phyloP scores from a whole-genome alignment of 2,329 filamentous ascomycete species.

The Paecilomyces sp. region DNA sequence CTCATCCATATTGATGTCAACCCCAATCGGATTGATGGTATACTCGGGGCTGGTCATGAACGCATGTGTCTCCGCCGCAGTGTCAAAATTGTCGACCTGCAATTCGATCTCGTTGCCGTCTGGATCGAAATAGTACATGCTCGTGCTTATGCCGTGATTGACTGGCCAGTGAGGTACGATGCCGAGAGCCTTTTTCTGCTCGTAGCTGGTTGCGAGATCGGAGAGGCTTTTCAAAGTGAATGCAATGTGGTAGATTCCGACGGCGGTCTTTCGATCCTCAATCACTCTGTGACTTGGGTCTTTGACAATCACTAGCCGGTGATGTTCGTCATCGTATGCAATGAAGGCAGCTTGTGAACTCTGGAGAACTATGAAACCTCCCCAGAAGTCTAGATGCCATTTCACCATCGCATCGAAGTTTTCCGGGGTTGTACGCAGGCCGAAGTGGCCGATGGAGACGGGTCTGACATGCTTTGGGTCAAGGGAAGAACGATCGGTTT shows the following conservation, averaged over 20 bases:
- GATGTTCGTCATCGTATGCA: slow-evolving; percentile 43
- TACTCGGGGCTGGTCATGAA: slow-evolving; percentile 36
- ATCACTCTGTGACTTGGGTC: slow-evolving; percentile 12
- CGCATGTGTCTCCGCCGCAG: slow-evolving; percentile 25
- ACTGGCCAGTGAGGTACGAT: slow-evolving; percentile 38
- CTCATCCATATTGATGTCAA: slow-evolving; percentile 41
- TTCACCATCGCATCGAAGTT: slow-evolving; percentile 23
- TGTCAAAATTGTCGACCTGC: slow-evolving; percentile 40
- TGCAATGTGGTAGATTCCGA: slow-evolving; percentile 37
- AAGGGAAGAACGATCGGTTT: too few relatives aligned
- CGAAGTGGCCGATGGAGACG: slow-evolving; percentile 12
- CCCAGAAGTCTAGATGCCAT: slow-evolving; percentile 33
- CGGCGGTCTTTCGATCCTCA: slow-evolving; percentile 12
- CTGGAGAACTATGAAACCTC: slow-evolving; percentile 19
- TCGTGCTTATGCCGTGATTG: slow-evolving; percentile 43
- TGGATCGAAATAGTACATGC: slow-evolving; percentile 44
- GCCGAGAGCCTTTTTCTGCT: slow-evolving; percentile 25
- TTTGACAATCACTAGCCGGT: slow-evolving; percentile 37
- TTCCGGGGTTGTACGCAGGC: slow-evolving; percentile 14
- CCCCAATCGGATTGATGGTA: slow-evolving; percentile 37
- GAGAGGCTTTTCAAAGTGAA: slow-evolving; percentile 32
- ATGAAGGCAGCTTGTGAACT: slow-evolving; percentile 29
- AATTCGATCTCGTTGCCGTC: slow-evolving; percentile 44
- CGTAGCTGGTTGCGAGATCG: slow-evolving; percentile 31
- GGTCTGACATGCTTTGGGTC: too few relatives aligned